A percentile compares a stretch with the other conserved stretches of the same genome.
Evolutionary conservation across 495 filamentous ascomycete species (phyloP).

Genomic region (Trichoderma gamsii): DNA sequence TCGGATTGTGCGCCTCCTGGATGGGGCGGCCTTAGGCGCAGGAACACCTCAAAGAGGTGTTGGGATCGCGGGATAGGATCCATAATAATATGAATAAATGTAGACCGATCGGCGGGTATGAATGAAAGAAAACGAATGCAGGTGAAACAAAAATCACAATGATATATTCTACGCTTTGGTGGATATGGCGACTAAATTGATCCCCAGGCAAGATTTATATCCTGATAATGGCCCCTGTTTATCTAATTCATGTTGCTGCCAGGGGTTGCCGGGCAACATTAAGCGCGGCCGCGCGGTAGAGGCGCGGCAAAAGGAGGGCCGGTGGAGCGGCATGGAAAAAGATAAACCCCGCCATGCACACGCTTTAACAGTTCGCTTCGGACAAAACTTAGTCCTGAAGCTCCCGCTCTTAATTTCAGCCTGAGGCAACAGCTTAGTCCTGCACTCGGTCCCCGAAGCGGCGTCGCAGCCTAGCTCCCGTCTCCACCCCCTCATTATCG

Average conservation of each 20-base stretch:
- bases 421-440: not conserved
- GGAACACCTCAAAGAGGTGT: constrained; percentile 82
- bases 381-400: not conserved
- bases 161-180: no score
- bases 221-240: constrained; percentile 18
- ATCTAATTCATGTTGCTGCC: not conserved
- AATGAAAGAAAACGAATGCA: not conserved
- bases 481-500: not conserved
- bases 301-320: not conserved
- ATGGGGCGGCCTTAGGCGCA: constrained; percentile 75
- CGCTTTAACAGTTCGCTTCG: no score
- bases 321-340: not conserved
- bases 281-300: not conserved
- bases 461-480: not conserved
- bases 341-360: not conserved
- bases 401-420: not conserved
- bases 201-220: no score
- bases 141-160: not conserved
- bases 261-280: not conserved
- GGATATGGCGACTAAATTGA: no score
- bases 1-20: constrained; percentile 36
- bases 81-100: not conserved
- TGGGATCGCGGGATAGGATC: constrained; percentile 18
- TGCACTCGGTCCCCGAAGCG: not conserved
- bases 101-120: not conserved